Evolutionary conservation across 2,329 filamentous ascomycete genomes (phyloP), one percentile per base, ranked within the genome.

Genomic region (Cladophialophora immunda): DNA sequence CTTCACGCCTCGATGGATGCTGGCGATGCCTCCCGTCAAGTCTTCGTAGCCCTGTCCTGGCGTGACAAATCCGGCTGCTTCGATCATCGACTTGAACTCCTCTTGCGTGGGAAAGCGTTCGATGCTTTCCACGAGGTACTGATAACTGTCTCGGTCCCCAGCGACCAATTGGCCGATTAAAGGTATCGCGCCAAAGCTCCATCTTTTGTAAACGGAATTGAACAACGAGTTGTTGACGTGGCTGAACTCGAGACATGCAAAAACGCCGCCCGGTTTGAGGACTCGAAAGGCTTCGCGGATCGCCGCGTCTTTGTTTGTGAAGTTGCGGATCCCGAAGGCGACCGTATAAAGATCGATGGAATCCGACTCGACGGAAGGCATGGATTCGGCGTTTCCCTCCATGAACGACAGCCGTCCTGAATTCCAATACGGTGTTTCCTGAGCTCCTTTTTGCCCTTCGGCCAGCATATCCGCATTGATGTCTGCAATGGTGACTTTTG

Each of bases 121-220:
- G 78, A 99, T 99, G 79, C 94, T 97, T 85, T 99, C 95, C 9
- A 99, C 95, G 9, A 99, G 85, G 80, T 99, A 99, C 84, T 99
- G 95, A 80, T 99, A 99, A 78, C 93, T 97, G 76, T 96, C 94
- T 64, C 94, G 85, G 78, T 99, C 96, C 6, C 92, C 93, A 1
- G 95, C 94, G 17, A 99, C 94, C 68, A 99, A 77, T 81, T 99
- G 94, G 2, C 95, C 96, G 75, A 99, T 97, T 72, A 99, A 79
- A 0, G 95, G 95, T 71, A 99, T 99, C 13, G 93, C 93, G 67
- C 89, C 86, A 78, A 99, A 99, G 68, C 92, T 97, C 94, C 96
- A 99, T 66, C 91, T 87, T 85, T 97, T 97, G 81, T 99, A 99
- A 1, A 94, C 79, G 19, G 89, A 88, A 79, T 98, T 91, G 76